Percentiles rank a stretch among this genome's conserved stretches.
phyloP scores from a whole-genome alignment of 306 rosid species.

The Mimosa pudica region DNA sequence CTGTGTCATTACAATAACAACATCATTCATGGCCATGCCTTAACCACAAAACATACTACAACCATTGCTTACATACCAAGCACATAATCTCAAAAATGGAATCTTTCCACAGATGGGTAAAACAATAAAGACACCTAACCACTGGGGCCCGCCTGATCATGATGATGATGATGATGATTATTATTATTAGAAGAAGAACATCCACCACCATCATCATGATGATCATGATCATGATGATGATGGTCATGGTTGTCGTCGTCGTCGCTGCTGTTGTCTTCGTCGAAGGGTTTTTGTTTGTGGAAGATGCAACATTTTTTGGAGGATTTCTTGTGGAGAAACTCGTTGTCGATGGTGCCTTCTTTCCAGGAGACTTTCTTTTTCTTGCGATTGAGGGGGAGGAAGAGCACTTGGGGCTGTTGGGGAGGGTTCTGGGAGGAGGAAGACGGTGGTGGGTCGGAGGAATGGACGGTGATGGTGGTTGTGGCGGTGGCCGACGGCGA shows the following conservation, averaged over 20 bases:
- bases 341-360: slow-evolving; percentile 94
- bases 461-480: neutral
- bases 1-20: neutral
- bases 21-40: neutral
- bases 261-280: slow-evolving; percentile 82
- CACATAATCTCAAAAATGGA: neutral
- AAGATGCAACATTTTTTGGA: slow-evolving; percentile 96
- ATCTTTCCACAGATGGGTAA: slow-evolving; percentile 4
- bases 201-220: slow-evolving; percentile 36
- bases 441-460: neutral
- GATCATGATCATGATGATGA: slow-evolving; percentile 34
- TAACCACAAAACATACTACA: neutral
- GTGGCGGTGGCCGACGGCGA: slow-evolving; percentile 11
- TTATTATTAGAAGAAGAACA: slow-evolving; percentile 44
- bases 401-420: slow-evolving; percentile 8
- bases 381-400: slow-evolving; percentile 25
- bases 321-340: slow-evolving; percentile 95
- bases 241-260: slow-evolving; percentile 52
- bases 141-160: slow-evolving; percentile 50
- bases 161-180: slow-evolving; percentile 1
- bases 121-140: slow-evolving; percentile 34
- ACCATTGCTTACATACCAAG: neutral
- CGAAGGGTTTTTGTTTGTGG: slow-evolving; percentile 81
- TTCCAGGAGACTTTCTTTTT: slow-evolving; percentile 66
- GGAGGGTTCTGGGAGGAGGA: neutral